phyloP scores from a whole-genome alignment of 2,329 filamentous ascomycete species.

The Colletotrichum musae region DNA sequence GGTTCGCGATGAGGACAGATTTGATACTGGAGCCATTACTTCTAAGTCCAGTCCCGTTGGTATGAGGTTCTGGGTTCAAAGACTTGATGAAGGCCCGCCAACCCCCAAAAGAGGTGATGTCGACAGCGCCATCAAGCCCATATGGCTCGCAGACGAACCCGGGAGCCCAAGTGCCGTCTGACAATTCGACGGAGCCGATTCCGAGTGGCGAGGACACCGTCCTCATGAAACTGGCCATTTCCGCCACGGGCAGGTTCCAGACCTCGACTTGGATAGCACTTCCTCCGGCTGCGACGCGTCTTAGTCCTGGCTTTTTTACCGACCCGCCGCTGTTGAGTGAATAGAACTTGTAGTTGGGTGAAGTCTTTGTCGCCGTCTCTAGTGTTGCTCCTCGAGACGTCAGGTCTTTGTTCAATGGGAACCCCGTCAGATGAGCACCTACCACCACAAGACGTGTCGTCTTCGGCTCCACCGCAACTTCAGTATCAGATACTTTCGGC shows the following conservation, averaged over 20 bases:
- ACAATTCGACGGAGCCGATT: slow-evolving; percentile 54
- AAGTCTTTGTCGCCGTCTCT: slow-evolving; percentile 46
- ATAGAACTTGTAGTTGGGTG: slow-evolving; percentile 49
- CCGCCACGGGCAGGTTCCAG: slow-evolving; percentile 50
- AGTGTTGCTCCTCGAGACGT: slow-evolving; percentile 48
- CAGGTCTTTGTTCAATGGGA: slow-evolving; percentile 53
- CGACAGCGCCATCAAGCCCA: slow-evolving; percentile 48
- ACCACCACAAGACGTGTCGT: slow-evolving; percentile 48
- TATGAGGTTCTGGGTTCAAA: neutral
- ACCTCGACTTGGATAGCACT: slow-evolving; percentile 52
- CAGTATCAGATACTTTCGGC: slow-evolving; percentile 16
- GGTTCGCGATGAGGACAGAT: slow-evolving; percentile 76
- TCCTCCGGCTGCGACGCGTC: slow-evolving; percentile 46
- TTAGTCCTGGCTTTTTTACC: slow-evolving; percentile 51
- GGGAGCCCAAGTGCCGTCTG: slow-evolving; percentile 50
- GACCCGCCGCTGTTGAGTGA: slow-evolving; percentile 43
- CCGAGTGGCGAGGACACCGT: slow-evolving; percentile 52
- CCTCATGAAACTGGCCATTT: slow-evolving; percentile 50
- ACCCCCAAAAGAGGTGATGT: slow-evolving; percentile 51
- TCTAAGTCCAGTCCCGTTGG: neutral
- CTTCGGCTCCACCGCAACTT: slow-evolving; percentile 38
- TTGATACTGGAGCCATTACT: slow-evolving; percentile 39
- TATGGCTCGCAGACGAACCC: slow-evolving; percentile 56
- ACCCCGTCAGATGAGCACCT: slow-evolving; percentile 53
- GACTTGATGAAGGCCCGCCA: slow-evolving; percentile 49